Percentiles rank a stretch among this genome's conserved stretches.
Conservation (phyloP, 2,329 filamentous ascomycete genomes). For the Nannizzia gypsea region DNA sequence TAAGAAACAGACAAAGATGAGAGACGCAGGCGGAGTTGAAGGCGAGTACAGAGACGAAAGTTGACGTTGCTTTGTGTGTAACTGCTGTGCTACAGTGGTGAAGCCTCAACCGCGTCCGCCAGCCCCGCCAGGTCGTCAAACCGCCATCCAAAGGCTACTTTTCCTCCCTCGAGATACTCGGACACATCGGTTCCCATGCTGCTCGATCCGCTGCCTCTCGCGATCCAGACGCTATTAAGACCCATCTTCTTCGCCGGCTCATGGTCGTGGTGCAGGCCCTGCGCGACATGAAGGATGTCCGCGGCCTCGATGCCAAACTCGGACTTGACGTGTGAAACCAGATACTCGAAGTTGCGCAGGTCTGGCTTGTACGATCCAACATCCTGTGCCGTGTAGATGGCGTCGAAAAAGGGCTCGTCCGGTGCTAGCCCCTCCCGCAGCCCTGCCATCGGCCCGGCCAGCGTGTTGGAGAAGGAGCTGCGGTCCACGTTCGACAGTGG, state of each 20-base stretch:
- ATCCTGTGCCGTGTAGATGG: constrained; percentile 57
- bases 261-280: constrained; percentile 57
- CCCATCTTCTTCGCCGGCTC: constrained; percentile 50
- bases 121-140: constrained; percentile 50
- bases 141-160: constrained; percentile 41
- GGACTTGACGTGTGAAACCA: constrained; percentile 43
- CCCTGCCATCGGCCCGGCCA: constrained; percentile 38
- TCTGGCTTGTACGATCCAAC: constrained; percentile 62
- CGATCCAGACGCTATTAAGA: constrained; percentile 55
- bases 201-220: constrained; percentile 32
- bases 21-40: not conserved
- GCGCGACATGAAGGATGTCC: constrained; percentile 55
- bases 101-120: constrained; percentile 38
- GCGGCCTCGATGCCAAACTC: constrained; percentile 47
- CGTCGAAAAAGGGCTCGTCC: constrained; percentile 41
- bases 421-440: constrained; percentile 21
- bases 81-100: not conserved
- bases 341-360: constrained; percentile 52
- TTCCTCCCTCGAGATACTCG: constrained; percentile 20
- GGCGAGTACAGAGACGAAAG: not conserved
- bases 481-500: constrained; percentile 48
- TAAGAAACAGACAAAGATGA: not conserved
- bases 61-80: not conserved
- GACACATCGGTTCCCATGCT: constrained; percentile 36
- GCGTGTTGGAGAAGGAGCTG: constrained; percentile 39